Percentiles rank a stretch among this genome's conserved stretches.
phyloP scores from a whole-genome alignment of 495 filamentous ascomycete genomes.

The Astrothelium subdiscretum region DNA sequence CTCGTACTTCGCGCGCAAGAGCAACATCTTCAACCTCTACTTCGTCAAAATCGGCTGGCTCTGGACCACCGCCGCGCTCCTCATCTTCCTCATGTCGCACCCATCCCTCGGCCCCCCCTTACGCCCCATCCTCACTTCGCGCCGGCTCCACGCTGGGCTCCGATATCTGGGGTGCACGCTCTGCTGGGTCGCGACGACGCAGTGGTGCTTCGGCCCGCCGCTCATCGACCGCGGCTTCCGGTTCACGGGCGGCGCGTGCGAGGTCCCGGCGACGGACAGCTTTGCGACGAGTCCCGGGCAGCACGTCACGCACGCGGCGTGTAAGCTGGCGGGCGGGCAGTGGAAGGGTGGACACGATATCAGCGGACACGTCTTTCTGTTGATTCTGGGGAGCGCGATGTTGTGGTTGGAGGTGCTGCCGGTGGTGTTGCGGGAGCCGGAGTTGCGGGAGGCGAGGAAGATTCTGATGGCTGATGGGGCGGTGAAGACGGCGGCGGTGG shows the following conservation, averaged over 20 bases:
- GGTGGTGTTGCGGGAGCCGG: constrained; percentile 37
- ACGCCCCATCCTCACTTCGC: constrained; percentile 22
- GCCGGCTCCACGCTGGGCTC: constrained; percentile 39
- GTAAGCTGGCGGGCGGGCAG: constrained; percentile 64
- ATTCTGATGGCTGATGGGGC: constrained; percentile 50
- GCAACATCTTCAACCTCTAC: constrained; percentile 77
- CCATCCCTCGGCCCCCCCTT: constrained; percentile 34
- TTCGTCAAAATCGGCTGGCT: constrained; percentile 95
- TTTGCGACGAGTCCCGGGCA: constrained; percentile 37
- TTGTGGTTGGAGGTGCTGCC: constrained; percentile 69
- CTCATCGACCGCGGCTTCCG: constrained; percentile 79
- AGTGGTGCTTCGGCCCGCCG: constrained; percentile 90
- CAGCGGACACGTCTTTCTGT: constrained; percentile 86
- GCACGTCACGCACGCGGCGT: constrained; percentile 62
- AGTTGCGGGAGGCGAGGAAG: constrained; percentile 40
- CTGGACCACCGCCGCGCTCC: constrained; percentile 68
- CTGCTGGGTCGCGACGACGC: constrained; percentile 76
- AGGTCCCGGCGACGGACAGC: constrained; percentile 19
- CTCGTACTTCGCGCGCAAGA: constrained; percentile 85
- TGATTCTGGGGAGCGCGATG: constrained; percentile 70
- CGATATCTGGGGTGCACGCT: constrained; percentile 70
- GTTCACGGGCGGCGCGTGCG: constrained; percentile 70
- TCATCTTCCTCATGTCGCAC: constrained; percentile 49
- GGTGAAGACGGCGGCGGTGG: constrained; percentile 28
- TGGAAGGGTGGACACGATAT: constrained; percentile 92